phyloP scores from a whole-genome alignment of 306 rosid genomes.

The Cajanus cajan region DNA sequence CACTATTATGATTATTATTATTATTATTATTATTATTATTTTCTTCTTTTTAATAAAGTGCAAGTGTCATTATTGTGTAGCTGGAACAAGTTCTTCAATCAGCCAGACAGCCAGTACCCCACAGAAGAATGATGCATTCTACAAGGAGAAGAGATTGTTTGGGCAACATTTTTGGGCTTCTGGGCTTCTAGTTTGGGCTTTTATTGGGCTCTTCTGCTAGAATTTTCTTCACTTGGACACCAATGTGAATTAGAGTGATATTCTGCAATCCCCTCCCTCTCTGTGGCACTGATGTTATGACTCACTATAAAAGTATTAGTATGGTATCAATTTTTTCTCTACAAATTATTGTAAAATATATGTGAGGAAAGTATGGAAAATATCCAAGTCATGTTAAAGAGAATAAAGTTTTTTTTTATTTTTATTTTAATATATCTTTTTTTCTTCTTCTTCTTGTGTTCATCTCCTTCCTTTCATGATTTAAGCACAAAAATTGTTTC shows the following conservation, averaged over 20 bases:
- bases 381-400: background rate
- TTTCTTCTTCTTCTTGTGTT: background rate
- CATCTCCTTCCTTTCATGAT: background rate
- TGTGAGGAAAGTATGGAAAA: background rate
- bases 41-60: background rate
- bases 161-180: background rate
- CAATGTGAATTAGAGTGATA: background rate
- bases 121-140: slow-evolving; percentile 38
- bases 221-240: slow-evolving; percentile 2
- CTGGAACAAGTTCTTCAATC: slow-evolving; percentile 25
- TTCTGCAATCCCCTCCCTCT: background rate
- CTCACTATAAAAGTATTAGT: background rate
- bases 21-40: no score
- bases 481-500: background rate
- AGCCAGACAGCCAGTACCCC: slow-evolving; percentile 26
- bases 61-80: background rate
- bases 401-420: background rate
- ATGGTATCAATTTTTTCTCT: background rate
- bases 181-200: slow-evolving; percentile 37
- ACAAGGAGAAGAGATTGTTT: slow-evolving; percentile 22
- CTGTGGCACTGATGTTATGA: background rate
- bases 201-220: background rate
- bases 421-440: background rate
- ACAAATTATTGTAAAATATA: background rate
- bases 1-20: background rate